Evolutionary conservation across 257 asterid species (phyloP), one percentile per base, ranked within the genome.

Genomic region (Striga asiatica): DNA sequence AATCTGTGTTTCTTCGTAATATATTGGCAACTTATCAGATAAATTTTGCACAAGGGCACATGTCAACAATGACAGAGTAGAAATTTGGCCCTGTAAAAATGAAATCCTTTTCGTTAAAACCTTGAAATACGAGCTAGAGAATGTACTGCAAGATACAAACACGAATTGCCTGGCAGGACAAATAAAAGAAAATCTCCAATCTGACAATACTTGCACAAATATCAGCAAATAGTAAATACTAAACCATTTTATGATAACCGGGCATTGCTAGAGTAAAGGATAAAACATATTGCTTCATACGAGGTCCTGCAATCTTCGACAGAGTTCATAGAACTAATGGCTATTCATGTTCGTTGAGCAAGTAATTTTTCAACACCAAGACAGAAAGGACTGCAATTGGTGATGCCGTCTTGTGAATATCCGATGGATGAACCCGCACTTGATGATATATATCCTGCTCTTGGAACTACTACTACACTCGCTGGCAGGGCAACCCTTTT

Each of bases 371-470:
- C 11, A 7, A 54, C 29, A 29, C 28, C 58, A 12, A 23, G 16
- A 34, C 25, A 37, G 18, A 52, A 28, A 62, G 34, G 32, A 38
- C 58, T 37, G n/a, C n/a, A n/a, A n/a, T n/a, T n/a, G n/a, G n/a
- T n/a, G n/a, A n/a, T n/a, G n/a, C n/a, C n/a, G n/a, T n/a, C n/a
- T n/a, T n/a, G n/a, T n/a, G n/a, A n/a, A n/a, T n/a, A n/a, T n/a
- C n/a, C n/a, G n/a, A n/a, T n/a, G n/a, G n/a, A n/a, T n/a, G n/a
- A n/a, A n/a, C n/a, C n/a, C n/a, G n/a, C n/a, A n/a, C n/a, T n/a
- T n/a, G n/a, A n/a, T n/a, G n/a, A n/a, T n/a, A n/a, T n/a, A n/a
- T n/a, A n/a, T n/a, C n/a, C n/a, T n/a, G n/a, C n/a, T n/a, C n/a
- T n/a, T n/a, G n/a, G n/a, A n/a, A n/a, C n/a, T n/a, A n/a, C n/a